Base-by-base conservation (phyloP, 2,329 filamentous ascomycete genomes). In the Madurella mycetomatis region DNA sequence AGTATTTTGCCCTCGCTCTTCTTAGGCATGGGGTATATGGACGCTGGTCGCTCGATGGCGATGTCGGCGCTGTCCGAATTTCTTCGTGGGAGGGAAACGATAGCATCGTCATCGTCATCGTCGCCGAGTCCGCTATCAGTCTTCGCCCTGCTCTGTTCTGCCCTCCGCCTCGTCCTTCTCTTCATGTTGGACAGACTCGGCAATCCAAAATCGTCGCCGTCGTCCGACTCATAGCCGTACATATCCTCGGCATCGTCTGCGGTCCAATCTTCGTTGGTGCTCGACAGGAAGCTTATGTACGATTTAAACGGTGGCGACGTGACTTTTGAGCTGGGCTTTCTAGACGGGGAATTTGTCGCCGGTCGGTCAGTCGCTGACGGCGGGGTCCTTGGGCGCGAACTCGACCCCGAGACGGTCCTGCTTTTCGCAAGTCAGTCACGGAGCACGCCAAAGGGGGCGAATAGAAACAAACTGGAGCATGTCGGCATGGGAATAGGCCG, bases 401-500 rank as follows among this genome's bases (percentile, higher is more conserved):
- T 78, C 39, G 78, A 76, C 62, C 74, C 76, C 18, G 83, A 83
- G 43, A 86, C 64, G 63, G 78, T 85, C 65, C 86, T 87, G 61
- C 43, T 9, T 4, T 37, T 37, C n/a, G 34, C 32, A 34, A 51
- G 56, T 59, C 47, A 61, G 51, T 25, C 47, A 37, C 41, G 37
- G 34, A 2, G n/a, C 32, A 34, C 15, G 30, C 30, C 7, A 47
- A 19, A 17, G 32, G 71, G 71, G 81, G 62, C 80, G 94, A 90
- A 92, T 65, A 30, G 85, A 83, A 66, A 90, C 89, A 66, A 92
- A 87, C 72, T 92, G 95, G 64, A 96, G 79, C 67, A 96, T 90
- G 73, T 97, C 92, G 30, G 92, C 90, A 72, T 99, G 94, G 13
- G 94, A 97, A 70, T 99, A 99, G 44, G 92, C 87, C 53, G 94